These are phyloP conservation scores for Stachybotrys chartarum DNA, from an alignment of 2,329 filamentous ascomycete genomes.

Conservation along the genomic window DNA sequence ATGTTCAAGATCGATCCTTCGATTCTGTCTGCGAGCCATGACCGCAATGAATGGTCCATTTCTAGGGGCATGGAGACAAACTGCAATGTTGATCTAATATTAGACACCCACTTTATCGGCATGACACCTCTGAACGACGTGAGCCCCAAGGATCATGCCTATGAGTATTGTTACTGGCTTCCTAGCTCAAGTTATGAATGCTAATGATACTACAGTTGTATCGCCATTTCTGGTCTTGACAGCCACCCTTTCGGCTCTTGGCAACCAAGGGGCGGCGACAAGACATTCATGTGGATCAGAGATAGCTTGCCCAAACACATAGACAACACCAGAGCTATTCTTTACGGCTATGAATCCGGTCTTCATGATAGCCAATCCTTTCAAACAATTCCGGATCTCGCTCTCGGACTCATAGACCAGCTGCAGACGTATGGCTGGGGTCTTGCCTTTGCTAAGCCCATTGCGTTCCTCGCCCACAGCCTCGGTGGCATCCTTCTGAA, in stretches of 20 bases:
- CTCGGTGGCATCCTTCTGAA: not conserved
- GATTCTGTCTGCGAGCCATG: not conserved
- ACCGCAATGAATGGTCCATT: not conserved
- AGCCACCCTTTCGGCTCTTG: slow-evolving; percentile 1
- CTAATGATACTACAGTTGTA: not conserved
- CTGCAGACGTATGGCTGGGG: not conserved
- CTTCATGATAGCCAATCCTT: not conserved
- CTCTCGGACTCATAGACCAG: not conserved
- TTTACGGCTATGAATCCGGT: not conserved
- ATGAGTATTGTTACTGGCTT: not conserved
- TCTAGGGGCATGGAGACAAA: not conserved
- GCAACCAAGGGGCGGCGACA: not conserved
- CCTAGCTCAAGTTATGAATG: not conserved
- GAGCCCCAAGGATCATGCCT: not conserved
- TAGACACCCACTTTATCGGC: not conserved
- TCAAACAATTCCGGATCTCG: not conserved
- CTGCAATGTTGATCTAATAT: not conserved
- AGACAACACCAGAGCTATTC: not conserved
- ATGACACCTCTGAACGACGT: slow-evolving; percentile 1
- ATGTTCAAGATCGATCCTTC: not conserved
- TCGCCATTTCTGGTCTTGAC: slow-evolving; percentile 1
- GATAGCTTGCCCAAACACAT: not conserved
- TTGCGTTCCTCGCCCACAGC: not conserved
- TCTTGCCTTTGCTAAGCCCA: not conserved
- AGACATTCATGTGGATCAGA: slow-evolving; percentile 1